These are phyloP conservation scores for Prunella vulgaris DNA, from an alignment of 257 asterid genomes.

Conservation along the genomic window DNA sequence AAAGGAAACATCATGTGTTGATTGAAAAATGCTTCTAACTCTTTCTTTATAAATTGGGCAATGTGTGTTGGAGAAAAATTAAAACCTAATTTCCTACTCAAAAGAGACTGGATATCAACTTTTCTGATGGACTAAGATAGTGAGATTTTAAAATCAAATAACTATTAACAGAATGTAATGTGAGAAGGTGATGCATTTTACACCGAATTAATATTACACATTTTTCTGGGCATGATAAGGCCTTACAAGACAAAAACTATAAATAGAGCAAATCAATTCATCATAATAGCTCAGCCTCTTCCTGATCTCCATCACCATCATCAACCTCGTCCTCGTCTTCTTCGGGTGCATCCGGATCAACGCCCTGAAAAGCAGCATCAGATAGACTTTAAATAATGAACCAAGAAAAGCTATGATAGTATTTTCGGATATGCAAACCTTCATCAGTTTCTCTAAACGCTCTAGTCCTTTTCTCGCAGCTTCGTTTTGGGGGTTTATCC, in stretches of 20 bases:
- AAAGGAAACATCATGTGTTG: no score
- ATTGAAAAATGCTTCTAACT: neutral
- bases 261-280: neutral
- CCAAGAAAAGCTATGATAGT: neutral
- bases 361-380: slow-evolving; percentile 45
- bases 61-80: no score
- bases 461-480: slow-evolving; percentile 90
- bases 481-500: slow-evolving; percentile 86
- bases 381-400: neutral
- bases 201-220: neutral
- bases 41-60: no score
- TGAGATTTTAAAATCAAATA: no score
- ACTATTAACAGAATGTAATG: neutral
- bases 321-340: slow-evolving; percentile 95
- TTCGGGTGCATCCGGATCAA: slow-evolving; percentile 97
- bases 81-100: no score
- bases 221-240: neutral
- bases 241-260: neutral
- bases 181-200: neutral
- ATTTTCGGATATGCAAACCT: slow-evolving; percentile 61
- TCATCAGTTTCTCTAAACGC: slow-evolving; percentile 94
- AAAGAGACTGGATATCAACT: no score
- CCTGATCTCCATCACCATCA: slow-evolving; percentile 79
- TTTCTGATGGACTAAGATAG: no score
- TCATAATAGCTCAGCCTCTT: slow-evolving; percentile 70